These are phyloP conservation scores for Pichia sp. DNA, from an alignment of 1,139 yeast species.

Conservation along the genomic window DNA sequence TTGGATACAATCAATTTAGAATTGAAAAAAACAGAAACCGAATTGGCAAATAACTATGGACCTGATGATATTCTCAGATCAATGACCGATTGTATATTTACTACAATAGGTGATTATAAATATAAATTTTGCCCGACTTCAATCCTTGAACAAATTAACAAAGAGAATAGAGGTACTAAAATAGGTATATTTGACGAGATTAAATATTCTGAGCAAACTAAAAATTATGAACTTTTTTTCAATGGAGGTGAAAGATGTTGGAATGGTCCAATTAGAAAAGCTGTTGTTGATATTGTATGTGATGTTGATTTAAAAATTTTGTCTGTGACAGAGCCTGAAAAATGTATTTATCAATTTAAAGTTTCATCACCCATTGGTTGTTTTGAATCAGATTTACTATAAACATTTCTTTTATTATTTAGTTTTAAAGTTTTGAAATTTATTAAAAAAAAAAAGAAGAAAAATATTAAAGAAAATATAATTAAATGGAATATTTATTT, in stretches of 20 bases:
- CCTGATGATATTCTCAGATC: slow-evolving; percentile 61
- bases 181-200: slow-evolving; percentile 48
- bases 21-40: slow-evolving; percentile 24
- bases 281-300: slow-evolving; percentile 59
- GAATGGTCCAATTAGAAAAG: slow-evolving; percentile 87
- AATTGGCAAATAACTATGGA: slow-evolving; percentile 41
- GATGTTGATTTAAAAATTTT: slow-evolving; percentile 52
- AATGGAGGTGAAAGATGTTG: slow-evolving; percentile 79
- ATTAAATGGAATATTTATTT: too few species aligned
- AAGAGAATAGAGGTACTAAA: slow-evolving; percentile 39
- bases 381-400: slow-evolving; percentile 19
- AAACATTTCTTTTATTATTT: background rate
- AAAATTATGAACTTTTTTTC: slow-evolving; percentile 38
- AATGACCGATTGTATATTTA: slow-evolving; percentile 40
- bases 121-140: slow-evolving; percentile 60
- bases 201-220: slow-evolving; percentile 26
- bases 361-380: slow-evolving; percentile 72
- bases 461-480: background rate
- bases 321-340: slow-evolving; percentile 79
- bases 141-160: slow-evolving; percentile 49
- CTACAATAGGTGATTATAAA: slow-evolving; percentile 59
- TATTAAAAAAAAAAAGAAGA: too few species aligned
- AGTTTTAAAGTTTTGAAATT: too few species aligned
- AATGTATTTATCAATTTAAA: slow-evolving; percentile 68
- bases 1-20: slow-evolving; percentile 21